A percentile compares a stretch with the other conserved stretches of the same genome.
Evolutionary conservation across 2,329 filamentous ascomycete genomes (phyloP).

Genomic region (Chaetomiaceae sp.): DNA sequence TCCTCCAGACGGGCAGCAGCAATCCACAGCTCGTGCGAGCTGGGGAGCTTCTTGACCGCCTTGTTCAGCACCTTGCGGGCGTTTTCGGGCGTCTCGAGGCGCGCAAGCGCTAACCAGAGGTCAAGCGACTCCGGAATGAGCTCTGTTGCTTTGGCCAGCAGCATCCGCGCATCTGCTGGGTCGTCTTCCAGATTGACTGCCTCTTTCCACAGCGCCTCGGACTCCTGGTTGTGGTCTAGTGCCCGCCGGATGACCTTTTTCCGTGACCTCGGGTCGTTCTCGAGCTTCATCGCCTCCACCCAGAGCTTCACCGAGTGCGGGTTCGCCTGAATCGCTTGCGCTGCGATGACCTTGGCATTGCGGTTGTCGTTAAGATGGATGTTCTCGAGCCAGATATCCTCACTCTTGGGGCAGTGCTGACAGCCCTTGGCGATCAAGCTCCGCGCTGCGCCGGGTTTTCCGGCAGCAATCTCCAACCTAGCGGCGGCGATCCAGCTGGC

Average conservation of each 20-base stretch:
- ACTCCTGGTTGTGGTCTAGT: constrained; percentile 87
- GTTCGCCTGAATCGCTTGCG: constrained; percentile 88
- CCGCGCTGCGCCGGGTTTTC: constrained; percentile 83
- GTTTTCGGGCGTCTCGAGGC: constrained; percentile 82
- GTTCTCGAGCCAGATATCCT: constrained; percentile 94
- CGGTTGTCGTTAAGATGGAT: constrained; percentile 88
- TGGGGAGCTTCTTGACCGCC: constrained; percentile 88
- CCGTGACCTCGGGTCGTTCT: constrained; percentile 75
- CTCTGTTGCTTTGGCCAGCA: constrained; percentile 92
- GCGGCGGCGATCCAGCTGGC: constrained; percentile 95
- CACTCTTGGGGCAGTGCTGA: constrained; percentile 85
- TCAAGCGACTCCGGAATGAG: constrained; percentile 92
- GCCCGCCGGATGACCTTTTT: constrained; percentile 91
- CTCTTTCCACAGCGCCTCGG: constrained; percentile 96
- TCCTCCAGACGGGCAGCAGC: constrained; percentile 88
- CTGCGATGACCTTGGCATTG: constrained; percentile 93
- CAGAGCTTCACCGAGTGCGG: constrained; percentile 83
- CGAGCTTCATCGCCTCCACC: constrained; percentile 93
- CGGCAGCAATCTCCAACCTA: constrained; percentile 85
- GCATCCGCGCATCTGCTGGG: constrained; percentile 75
- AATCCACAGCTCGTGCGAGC: constrained; percentile 94
- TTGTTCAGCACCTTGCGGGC: constrained; percentile 94
- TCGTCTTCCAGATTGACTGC: constrained; percentile 94
- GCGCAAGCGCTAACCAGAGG: constrained; percentile 88
- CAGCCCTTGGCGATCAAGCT: constrained; percentile 86